Evolutionary conservation across 257 asterid species (phyloP), one percentile per base, ranked within the genome.

Genomic region (Primulina eburnea): DNA sequence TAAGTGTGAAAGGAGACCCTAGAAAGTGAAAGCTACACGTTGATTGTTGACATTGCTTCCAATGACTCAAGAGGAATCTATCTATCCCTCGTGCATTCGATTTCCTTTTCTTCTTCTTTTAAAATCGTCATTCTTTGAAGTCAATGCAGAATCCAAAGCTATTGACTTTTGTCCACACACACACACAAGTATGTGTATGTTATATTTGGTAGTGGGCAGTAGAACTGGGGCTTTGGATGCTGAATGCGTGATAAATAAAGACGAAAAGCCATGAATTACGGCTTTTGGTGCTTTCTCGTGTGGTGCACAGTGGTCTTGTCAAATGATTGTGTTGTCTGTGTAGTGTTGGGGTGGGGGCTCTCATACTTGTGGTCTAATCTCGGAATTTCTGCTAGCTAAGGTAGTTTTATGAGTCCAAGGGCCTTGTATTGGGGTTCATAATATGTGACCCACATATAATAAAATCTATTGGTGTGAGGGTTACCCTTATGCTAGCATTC

Each of bases 71-170:
- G 21, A 17, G 78, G 82, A 74, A 81, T 78, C 79, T 69, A 53
- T 56, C 30, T 1, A 2, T 28, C 75, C 81, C 86, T 74, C 84
- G 84, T 81, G 68, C 28, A 30, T 53, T 16, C 56, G 65, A 14
- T 65, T 14, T 60, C 70, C 10, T 57, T 72, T 74, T 73, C 74
- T 11, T 9, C 50, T 72, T 14, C 58, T 77, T 76, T 59, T 78
- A 62, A 61, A 65, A 35, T 78, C 74, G 80, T 60, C 73, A 59
- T 61, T 21, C 14, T 77, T 28, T 60, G 60, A 70, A 68, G 87
- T 82, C 87, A 82, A 72, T 61, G 60, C 60, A 60, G 89, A 78
- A 85, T 85, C 87, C 89, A 82, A 85, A 72, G 89, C 87, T 78
- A 79, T 72, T 80, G 84, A 76, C 82, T 80, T 80, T 74, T 71